Evolutionary conservation across 2,329 filamentous ascomycete genomes (phyloP).

Genomic region (Dactylellina leptospora): DNA sequence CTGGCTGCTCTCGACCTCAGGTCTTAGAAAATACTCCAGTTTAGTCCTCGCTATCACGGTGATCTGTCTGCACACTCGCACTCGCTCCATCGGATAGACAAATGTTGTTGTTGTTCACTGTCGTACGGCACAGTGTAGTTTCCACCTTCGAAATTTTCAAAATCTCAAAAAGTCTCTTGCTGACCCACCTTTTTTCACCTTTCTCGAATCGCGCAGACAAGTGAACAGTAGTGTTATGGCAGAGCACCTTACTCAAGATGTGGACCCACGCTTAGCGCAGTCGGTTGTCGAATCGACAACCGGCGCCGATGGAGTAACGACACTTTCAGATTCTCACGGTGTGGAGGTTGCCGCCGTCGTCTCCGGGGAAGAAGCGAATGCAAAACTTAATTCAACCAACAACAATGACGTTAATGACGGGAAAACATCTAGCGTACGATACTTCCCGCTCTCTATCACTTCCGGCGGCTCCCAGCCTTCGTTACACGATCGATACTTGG

Average conservation of each 20-base stretch:
- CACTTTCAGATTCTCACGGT: constrained; percentile 61
- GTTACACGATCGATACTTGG: constrained; percentile 19
- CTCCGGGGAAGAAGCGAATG: constrained; percentile 55
- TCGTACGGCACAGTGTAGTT: constrained; percentile 12
- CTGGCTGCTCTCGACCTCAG: background rate
- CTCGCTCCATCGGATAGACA: background rate
- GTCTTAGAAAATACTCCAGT: background rate
- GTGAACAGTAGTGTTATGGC: constrained; percentile 67
- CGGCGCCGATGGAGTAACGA: constrained; percentile 66
- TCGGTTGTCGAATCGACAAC: constrained; percentile 66
- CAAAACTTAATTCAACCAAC: constrained; percentile 30
- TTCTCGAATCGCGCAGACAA: constrained; percentile 59
- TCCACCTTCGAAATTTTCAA: constrained; percentile 16
- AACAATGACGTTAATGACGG: constrained; percentile 32
- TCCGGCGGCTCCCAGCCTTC: background rate
- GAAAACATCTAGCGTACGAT: constrained; percentile 40
- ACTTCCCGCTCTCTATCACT: background rate
- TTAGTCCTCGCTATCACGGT: background rate
- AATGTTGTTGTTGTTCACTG: background rate
- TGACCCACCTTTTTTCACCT: constrained; percentile 38
- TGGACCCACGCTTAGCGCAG: constrained; percentile 69
- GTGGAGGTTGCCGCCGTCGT: constrained; percentile 56
- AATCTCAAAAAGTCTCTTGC: constrained; percentile 11
- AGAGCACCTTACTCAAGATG: constrained; percentile 69
- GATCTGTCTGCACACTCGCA: background rate